Conservation (phyloP, 2,329 filamentous ascomycete species). For the Aspergillus sp. region DNA sequence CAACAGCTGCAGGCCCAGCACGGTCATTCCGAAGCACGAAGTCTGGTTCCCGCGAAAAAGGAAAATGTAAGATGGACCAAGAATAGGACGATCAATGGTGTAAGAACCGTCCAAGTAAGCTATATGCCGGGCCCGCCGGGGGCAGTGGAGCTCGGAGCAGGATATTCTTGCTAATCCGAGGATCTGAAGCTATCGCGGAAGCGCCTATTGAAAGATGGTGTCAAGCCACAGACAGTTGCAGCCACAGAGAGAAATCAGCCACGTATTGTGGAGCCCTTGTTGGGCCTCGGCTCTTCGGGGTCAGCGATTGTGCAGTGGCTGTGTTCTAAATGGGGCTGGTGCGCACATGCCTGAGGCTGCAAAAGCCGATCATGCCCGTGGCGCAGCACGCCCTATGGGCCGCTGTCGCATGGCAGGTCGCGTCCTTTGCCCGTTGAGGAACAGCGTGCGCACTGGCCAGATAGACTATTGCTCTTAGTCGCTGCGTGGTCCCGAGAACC, state of each 20-base stretch:
- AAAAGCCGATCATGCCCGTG: not conserved
- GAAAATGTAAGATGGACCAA: slow-evolving; percentile 8
- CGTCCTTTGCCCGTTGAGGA: slow-evolving; percentile 2
- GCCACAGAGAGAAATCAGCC: slow-evolving; percentile 19
- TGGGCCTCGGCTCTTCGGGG: slow-evolving; percentile 3
- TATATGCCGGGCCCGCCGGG: slow-evolving; percentile 16
- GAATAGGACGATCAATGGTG: slow-evolving; percentile 13
- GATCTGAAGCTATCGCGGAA: slow-evolving; percentile 16
- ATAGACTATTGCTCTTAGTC: slow-evolving; percentile 6
- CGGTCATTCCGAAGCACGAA: slow-evolving; percentile 16
- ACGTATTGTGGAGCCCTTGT: slow-evolving; percentile 8
- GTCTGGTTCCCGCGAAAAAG: slow-evolving; percentile 6
- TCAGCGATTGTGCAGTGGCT: slow-evolving; percentile 15
- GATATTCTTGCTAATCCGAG: slow-evolving; percentile 8
- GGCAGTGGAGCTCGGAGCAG: slow-evolving; percentile 9
- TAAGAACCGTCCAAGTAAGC: slow-evolving; percentile 11
- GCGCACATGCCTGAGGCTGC: not conserved
- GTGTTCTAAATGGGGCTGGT: slow-evolving; percentile 10
- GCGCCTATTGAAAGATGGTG: slow-evolving; percentile 13
- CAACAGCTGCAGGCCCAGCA: not conserved
- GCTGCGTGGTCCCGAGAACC: slow-evolving; percentile 6
- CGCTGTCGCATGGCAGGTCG: not conserved
- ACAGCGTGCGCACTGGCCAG: not conserved
- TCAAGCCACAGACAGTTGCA: slow-evolving; percentile 20
- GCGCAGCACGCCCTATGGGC: no score